Conservation (phyloP, 169 alveolate genomes). For the Eimeria maxima region DNA sequence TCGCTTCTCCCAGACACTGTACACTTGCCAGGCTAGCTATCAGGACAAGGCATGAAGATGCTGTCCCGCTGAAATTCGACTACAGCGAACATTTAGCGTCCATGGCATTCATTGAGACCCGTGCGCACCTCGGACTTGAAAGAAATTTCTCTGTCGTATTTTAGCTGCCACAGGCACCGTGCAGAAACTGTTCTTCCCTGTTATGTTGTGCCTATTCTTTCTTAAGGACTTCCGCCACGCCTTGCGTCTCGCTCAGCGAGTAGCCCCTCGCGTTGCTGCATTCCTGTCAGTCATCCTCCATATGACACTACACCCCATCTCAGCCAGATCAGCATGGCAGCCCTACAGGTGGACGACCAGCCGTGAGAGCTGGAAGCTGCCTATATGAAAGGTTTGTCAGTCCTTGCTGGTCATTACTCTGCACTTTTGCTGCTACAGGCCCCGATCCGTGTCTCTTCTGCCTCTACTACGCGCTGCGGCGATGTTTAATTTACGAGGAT, state of each 20-base stretch:
- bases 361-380: not conserved
- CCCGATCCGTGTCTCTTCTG: constrained; percentile 49
- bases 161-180: not conserved
- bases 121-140: not conserved
- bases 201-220: not conserved
- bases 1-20: not conserved
- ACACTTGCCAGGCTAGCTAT: not conserved
- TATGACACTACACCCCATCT: not conserved
- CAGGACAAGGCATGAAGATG: not conserved
- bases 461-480: constrained; percentile 67
- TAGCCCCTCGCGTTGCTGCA: constrained; percentile 71
- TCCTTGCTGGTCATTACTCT: not conserved
- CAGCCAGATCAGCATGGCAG: not conserved
- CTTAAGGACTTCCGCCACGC: constrained; percentile 52
- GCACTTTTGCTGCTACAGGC: constrained; percentile 28
- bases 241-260: constrained; percentile 72
- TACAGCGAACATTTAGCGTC: not conserved
- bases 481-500: not conserved
- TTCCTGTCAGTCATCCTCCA: constrained; percentile 14
- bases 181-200: not conserved
- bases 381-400: not conserved
- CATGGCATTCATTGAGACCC: not conserved
- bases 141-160: not conserved
- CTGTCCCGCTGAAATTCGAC: not conserved
- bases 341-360: not conserved